These are phyloP conservation scores for Aspergillus saccharolyticus DNA, from an alignment of 495 filamentous ascomycete genomes.

Conservation along the genomic window DNA sequence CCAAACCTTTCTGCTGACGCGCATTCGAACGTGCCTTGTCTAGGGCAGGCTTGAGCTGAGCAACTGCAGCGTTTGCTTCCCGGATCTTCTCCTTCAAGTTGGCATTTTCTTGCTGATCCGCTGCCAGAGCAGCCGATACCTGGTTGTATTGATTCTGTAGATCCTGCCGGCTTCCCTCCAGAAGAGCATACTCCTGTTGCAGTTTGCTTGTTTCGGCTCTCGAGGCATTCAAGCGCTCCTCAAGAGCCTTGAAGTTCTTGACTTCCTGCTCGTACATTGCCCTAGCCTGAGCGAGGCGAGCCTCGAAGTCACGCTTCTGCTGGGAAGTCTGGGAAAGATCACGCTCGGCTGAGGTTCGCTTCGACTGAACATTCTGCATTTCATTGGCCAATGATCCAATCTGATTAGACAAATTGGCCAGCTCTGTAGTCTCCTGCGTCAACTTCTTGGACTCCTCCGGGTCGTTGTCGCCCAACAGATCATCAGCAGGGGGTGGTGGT, in stretches of 20 bases:
- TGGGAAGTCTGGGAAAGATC: conserved; percentile 69
- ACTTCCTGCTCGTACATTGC: conserved; percentile 90
- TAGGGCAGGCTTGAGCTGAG: conserved; percentile 75
- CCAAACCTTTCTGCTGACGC: conserved; percentile 89
- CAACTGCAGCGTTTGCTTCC: conserved; percentile 71
- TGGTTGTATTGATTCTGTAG: conserved; percentile 80
- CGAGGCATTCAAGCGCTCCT: conserved; percentile 71
- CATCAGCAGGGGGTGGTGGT: conserved; percentile 62
- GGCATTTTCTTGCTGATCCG: conserved; percentile 84
- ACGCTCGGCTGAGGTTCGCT: conserved; percentile 70
- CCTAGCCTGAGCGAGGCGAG: conserved; percentile 75
- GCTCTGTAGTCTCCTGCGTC: conserved; percentile 80
- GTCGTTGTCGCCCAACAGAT: conserved; percentile 91
- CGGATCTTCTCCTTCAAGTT: conserved; percentile 83
- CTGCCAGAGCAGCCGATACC: conserved; percentile 64
- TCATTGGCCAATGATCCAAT: conserved; percentile 84
- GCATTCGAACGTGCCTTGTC: conserved; percentile 87
- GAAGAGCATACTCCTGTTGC: conserved; percentile 70
- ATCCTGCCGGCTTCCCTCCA: conserved; percentile 79
- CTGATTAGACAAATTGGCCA: conserved; percentile 96
- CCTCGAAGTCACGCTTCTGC: conserved; percentile 90
- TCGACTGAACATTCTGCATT: conserved; percentile 84
- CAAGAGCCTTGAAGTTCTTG: conserved; percentile 73
- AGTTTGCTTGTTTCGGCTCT: conserved; percentile 78
- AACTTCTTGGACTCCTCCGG: conserved; percentile 84